phyloP scores from a whole-genome alignment of 164 flowering plant genomes.

The Nymphaea colorata region DNA sequence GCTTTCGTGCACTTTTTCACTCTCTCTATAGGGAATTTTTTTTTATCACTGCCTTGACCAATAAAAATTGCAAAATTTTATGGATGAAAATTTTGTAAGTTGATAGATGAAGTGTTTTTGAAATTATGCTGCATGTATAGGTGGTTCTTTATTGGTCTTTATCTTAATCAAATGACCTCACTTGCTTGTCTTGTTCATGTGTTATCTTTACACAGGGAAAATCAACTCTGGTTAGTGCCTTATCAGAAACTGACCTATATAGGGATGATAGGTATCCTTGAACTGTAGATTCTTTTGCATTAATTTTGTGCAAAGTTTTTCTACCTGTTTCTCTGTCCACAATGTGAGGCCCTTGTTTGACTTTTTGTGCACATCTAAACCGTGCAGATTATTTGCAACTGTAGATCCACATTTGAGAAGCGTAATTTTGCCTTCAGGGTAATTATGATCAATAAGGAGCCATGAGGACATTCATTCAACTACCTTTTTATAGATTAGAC shows the following conservation, averaged over 20 bases:
- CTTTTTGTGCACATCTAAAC: background rate
- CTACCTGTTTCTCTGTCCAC: background rate
- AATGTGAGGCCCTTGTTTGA: background rate
- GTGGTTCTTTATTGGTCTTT: no score
- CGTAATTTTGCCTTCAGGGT: constrained; percentile 95
- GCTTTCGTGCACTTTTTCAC: no score
- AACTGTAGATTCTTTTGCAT: background rate
- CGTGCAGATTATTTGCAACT: constrained; percentile 92
- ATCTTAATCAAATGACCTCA: no score
- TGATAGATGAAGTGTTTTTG: no score
- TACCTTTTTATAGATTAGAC: background rate
- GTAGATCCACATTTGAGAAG: constrained; percentile 79
- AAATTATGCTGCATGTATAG: no score
- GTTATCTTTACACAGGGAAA: constrained; percentile 61
- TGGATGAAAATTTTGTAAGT: no score
- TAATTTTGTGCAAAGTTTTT: no score
- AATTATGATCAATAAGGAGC: constrained; percentile 10
- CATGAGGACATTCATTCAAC: background rate
- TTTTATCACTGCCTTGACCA: no score
- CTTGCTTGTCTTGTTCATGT: no score
- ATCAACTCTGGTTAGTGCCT: constrained; percentile 75
- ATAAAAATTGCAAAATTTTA: no score
- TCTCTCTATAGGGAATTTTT: no score
- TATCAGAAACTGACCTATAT: constrained; percentile 61
- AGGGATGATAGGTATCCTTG: constrained; percentile 65